A percentile compares a stretch with the other conserved stretches of the same genome.
These are phyloP conservation scores for Rhizophagus clarus DNA, from an alignment of 192 early-diverging fungal genomes.

Conservation along the genomic window DNA sequence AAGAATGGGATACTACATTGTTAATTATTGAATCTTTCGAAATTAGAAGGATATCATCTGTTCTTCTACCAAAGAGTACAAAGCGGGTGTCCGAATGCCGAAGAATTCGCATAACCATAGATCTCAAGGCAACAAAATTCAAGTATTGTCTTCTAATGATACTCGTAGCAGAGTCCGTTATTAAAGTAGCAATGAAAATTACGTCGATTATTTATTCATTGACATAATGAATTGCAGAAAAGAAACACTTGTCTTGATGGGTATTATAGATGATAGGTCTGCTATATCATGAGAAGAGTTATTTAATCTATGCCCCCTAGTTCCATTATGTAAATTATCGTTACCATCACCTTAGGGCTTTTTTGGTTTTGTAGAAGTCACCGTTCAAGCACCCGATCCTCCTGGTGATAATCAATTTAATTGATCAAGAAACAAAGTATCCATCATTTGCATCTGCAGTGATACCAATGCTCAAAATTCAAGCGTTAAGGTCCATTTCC, in stretches of 20 bases:
- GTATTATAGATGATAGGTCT: constrained; percentile 99
- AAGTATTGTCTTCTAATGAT: no score
- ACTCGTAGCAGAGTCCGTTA: constrained; percentile 75
- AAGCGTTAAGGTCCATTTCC: constrained; percentile 81
- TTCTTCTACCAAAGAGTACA: constrained; percentile 79
- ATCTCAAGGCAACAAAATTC: no score
- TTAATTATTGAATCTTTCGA: constrained; percentile 94
- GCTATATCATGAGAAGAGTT: no score
- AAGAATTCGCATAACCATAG: no score
- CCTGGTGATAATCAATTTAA: constrained; percentile 89
- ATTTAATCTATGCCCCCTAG: no score
- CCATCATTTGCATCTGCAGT: constrained; percentile 99
- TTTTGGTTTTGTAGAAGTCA: no score
- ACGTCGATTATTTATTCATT: constrained; percentile 61
- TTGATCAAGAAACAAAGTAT: constrained; percentile 89
- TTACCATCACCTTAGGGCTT: no score
- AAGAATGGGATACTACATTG: constrained; percentile 62
- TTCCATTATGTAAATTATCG: no score
- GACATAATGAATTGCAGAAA: neutral
- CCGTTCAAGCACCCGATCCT: no score
- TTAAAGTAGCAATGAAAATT: constrained; percentile 54
- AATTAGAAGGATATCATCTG: constrained; percentile 93
- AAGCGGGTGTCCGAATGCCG: constrained; percentile 95
- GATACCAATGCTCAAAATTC: constrained; percentile 86
- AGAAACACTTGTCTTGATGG: constrained; percentile 90